phyloP scores from a whole-genome alignment of 164 flowering plant genomes.

The Cinnamomum chago region DNA sequence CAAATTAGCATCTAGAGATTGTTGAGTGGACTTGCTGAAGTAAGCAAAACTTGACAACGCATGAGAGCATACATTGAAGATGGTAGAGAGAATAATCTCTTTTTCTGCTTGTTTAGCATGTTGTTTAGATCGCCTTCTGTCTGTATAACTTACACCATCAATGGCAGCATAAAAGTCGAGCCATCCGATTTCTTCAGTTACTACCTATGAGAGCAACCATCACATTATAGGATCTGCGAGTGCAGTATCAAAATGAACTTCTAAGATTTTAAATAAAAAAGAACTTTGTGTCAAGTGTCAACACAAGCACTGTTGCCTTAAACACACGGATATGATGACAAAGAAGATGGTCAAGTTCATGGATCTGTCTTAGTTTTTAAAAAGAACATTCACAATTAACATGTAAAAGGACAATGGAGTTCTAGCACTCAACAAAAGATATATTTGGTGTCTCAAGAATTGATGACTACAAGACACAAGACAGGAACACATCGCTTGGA shows the following conservation, averaged over 20 bases:
- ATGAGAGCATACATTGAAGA: slow-evolving; percentile 52
- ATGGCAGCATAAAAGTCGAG: slow-evolving; percentile 45
- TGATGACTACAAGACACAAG: not conserved
- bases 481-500: not conserved
- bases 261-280: not conserved
- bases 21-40: slow-evolving; percentile 44
- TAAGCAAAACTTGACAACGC: slow-evolving; percentile 53
- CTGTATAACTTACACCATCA: slow-evolving; percentile 20
- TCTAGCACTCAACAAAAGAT: not conserved
- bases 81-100: slow-evolving; percentile 49
- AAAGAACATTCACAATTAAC: not conserved
- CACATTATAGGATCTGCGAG: not conserved
- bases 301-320: not conserved
- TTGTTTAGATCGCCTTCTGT: slow-evolving; percentile 39
- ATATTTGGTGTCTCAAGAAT: not conserved
- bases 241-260: not conserved
- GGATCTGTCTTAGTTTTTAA: not conserved
- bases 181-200: slow-evolving; percentile 68
- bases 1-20: slow-evolving; percentile 36
- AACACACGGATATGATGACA: not conserved
- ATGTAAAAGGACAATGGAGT: not conserved
- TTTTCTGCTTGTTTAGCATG: slow-evolving; percentile 55
- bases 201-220: slow-evolving; percentile 35
- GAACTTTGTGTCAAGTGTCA: not conserved
- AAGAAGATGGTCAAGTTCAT: not conserved